Base-by-base conservation (phyloP, 2,329 filamentous ascomycete species). In the Cytospora leucostoma region DNA sequence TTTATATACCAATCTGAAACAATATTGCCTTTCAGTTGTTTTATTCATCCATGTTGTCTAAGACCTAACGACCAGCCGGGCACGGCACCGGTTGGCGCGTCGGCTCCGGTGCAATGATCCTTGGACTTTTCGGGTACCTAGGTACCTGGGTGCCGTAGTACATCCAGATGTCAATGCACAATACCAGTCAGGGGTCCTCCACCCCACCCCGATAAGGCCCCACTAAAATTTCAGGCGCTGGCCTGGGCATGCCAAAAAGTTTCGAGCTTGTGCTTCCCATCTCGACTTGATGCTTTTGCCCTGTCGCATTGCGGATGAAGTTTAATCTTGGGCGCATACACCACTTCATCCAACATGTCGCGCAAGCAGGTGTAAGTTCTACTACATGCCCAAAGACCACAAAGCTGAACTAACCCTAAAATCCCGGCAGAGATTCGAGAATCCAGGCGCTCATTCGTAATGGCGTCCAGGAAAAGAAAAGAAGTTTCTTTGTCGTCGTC, bases 401-500 rank as follows among this genome's bases (percentile, higher is more conserved):
- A 59, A 60, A 35, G 62, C 50, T 1, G 44, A 61, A 37, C 63
- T 66, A 55, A 67, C 51, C 51, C 37, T 61, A 21, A 32, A 1
- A 17, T 12, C 4, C 56, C 47, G 51, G 62, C 67, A 93, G 92
- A 74, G 93, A 97, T 78, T 90, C 91, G 79, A 91, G 93, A 77
- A 96, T 97, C 72, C 91, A 90, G 65, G 89, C 93, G 76, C 87
- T 97, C 71, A 94, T 97, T 73, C 87, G 89, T 75, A 97, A 97
- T 90, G 90, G 91, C 68, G 83, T 93, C 66, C 92, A 91, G 77
- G 93, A 97, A 77, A 97, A 97, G 85, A 98, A 98, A 81, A 87
- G 95, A 76, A 96, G 91, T 80, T 97, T 99, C 82, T 96, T 99
- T 77, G 92, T 99, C 63, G 88, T 99, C 32, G 94, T 99, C 53